phyloP scores from a whole-genome alignment of 2,329 filamentous ascomycete genomes.

The Pseudocercospora pini-densiflorae region DNA sequence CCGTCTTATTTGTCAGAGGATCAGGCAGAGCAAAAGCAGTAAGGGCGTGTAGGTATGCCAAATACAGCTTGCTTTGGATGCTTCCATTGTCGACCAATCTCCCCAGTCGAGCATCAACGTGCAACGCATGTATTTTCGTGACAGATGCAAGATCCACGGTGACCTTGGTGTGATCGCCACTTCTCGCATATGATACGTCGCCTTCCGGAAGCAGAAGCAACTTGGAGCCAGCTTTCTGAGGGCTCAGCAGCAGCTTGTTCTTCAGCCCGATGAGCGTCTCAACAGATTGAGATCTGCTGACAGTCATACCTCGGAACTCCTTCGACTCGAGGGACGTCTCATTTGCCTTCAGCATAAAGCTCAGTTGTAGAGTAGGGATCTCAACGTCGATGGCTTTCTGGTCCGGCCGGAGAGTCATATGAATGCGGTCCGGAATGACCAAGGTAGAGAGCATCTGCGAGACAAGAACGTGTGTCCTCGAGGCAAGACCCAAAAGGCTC shows the following conservation, averaged over 20 bases:
- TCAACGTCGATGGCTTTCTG: conserved; percentile 21
- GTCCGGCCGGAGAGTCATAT: conserved; percentile 19
- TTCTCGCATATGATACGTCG: conserved; percentile 35
- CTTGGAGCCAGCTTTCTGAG: conserved; percentile 40
- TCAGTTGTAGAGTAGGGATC: conserved; percentile 29
- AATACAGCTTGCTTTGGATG: conserved; percentile 43
- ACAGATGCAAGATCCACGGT: conserved; percentile 46
- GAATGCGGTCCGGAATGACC: conserved; percentile 16
- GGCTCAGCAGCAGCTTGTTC: conserved; percentile 60
- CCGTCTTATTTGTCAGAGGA: conserved; percentile 61
- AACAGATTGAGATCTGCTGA: conserved; percentile 60
- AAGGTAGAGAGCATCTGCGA: conserved; percentile 52
- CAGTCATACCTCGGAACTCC: conserved; percentile 13
- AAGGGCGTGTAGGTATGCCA: conserved; percentile 61
- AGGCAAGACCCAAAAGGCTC: conserved; percentile 19
- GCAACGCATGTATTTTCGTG: conserved; percentile 59
- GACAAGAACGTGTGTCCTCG: conserved; percentile 51
- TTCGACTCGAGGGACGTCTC: conserved; percentile 1
- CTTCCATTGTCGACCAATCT: conserved; percentile 60
- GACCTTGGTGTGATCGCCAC: conserved; percentile 52
- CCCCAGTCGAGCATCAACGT: conserved; percentile 59
- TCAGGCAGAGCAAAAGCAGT: conserved; percentile 65
- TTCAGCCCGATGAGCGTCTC: conserved; percentile 65
- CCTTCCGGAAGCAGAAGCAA: conserved; percentile 57
- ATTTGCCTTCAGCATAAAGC: conserved; percentile 25